These are phyloP conservation scores for Myxozyma neotropica DNA, from an alignment of 805 yeast genomes.

Conservation along the genomic window DNA sequence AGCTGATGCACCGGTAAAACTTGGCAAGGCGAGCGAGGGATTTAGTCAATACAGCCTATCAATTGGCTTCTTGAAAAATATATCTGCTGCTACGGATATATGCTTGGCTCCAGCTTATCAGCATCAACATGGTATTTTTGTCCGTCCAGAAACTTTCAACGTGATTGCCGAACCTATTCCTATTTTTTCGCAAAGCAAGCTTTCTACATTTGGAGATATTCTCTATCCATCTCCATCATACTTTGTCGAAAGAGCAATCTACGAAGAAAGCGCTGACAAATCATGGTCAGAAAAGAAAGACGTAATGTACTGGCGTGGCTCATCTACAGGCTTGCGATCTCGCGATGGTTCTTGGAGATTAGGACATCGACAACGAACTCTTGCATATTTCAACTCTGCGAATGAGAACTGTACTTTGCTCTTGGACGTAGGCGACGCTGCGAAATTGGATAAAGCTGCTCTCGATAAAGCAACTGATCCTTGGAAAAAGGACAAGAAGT, in stretches of 20 bases:
- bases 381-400: conserved; percentile 23
- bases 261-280: conserved; percentile 24
- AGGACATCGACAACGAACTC: conserved; percentile 35
- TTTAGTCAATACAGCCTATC: conserved; percentile 23
- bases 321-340: conserved; percentile 35
- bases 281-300: conserved; percentile 31
- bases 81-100: conserved; percentile 33
- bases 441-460: background rate
- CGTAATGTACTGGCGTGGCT: conserved; percentile 35
- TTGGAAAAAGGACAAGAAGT: background rate
- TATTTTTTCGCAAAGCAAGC: conserved; percentile 34
- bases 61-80: conserved; percentile 31
- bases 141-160: conserved; percentile 32
- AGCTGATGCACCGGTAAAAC: conserved; percentile 21
- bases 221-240: conserved; percentile 36
- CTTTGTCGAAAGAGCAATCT: conserved; percentile 23
- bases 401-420: conserved; percentile 30
- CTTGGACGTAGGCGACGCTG: conserved; percentile 19
- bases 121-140: conserved; percentile 33
- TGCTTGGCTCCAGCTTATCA: conserved; percentile 32
- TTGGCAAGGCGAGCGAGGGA: conserved; percentile 7
- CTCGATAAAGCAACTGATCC: background rate
- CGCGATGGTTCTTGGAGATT: conserved; percentile 30
- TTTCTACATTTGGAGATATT: conserved; percentile 34
- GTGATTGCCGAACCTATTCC: conserved; percentile 33